Conservation (phyloP, 768 basidiomycete genomes). For the Tephrocybe sp. region DNA sequence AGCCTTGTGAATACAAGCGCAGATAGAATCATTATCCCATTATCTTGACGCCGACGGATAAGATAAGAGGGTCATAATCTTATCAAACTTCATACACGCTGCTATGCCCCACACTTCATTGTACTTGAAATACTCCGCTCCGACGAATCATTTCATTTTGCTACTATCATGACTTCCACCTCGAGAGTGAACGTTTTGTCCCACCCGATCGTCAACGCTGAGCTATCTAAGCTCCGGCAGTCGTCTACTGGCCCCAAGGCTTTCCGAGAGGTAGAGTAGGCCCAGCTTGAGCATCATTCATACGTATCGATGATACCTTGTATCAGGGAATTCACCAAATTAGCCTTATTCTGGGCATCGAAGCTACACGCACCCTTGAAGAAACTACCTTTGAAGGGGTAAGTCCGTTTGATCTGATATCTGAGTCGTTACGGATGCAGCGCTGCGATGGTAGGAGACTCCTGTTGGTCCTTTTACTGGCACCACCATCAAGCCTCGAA, state of each 20-base stretch:
- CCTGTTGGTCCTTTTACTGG: conserved; percentile 84
- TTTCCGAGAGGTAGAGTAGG: conserved; percentile 65
- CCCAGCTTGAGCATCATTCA: background rate
- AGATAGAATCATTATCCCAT: too few species aligned
- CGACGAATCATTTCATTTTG: too few species aligned
- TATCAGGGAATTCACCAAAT: conserved; percentile 71
- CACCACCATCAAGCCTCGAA: conserved; percentile 66
- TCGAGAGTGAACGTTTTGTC: conserved; percentile 49
- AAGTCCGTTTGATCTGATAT: conserved; percentile 21
- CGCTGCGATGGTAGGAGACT: conserved; percentile 51
- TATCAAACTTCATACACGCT: conserved; percentile 3
- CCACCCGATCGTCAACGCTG: conserved; percentile 74
- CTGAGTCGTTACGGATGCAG: background rate
- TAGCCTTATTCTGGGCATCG: conserved; percentile 78
- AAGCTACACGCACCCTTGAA: conserved; percentile 72
- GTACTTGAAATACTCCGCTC: too few species aligned
- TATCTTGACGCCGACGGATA: too few species aligned
- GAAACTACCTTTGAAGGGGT: conserved; percentile 66
- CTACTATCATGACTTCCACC: conserved; percentile 25
- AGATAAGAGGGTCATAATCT: conserved; percentile 9
- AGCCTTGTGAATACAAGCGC: conserved; percentile 92
- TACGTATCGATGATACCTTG: background rate
- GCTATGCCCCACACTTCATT: too few species aligned
- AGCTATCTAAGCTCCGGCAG: conserved; percentile 70
- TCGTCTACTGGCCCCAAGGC: conserved; percentile 63